A percentile compares a stretch with the other conserved stretches of the same genome.
Evolutionary conservation across 78 protist genomes (phyloP).

Genomic region (Speleostelium caveatum): DNA sequence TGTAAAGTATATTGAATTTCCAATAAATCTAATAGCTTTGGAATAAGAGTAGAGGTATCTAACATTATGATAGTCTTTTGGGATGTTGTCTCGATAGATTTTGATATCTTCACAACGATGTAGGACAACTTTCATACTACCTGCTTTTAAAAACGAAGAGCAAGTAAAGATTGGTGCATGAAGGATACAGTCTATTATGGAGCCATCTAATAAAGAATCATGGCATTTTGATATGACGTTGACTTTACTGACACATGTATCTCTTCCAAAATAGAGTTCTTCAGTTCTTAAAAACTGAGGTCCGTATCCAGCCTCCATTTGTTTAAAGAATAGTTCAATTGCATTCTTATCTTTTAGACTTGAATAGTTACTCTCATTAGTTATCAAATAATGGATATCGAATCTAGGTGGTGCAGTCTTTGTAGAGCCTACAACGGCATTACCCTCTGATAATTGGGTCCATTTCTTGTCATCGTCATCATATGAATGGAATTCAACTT

Average conservation of each 20-base stretch:
- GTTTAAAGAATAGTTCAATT: too few species aligned
- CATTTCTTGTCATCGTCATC: not conserved
- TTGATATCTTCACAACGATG: slow-evolving; percentile 67
- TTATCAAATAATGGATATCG: too few species aligned
- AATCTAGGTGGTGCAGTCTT: too few species aligned
- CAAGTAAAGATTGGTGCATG: too few species aligned
- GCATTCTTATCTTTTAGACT: too few species aligned
- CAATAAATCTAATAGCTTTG: slow-evolving; percentile 22
- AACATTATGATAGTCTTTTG: not conserved
- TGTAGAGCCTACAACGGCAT: too few species aligned
- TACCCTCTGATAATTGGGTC: not conserved
- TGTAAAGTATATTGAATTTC: slow-evolving; percentile 48
- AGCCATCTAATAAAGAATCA: slow-evolving; percentile 58
- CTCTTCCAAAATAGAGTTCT: too few species aligned
- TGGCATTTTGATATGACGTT: too few species aligned
- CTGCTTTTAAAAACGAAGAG: slow-evolving; percentile 34
- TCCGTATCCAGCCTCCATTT: too few species aligned
- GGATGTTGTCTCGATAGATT: slow-evolving; percentile 15
- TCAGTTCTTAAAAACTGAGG: too few species aligned
- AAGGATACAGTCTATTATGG: slow-evolving; percentile 37
- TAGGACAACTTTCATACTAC: slow-evolving; percentile 46
- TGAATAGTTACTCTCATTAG: too few species aligned
- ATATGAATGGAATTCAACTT: slow-evolving; percentile 8
- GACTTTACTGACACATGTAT: too few species aligned
- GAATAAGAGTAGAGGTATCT: slow-evolving; percentile 7